Percentiles rank a stretch among this genome's conserved stretches.
phyloP scores from a whole-genome alignment of 768 basidiomycete species.

The Albatrellus ellisii region DNA sequence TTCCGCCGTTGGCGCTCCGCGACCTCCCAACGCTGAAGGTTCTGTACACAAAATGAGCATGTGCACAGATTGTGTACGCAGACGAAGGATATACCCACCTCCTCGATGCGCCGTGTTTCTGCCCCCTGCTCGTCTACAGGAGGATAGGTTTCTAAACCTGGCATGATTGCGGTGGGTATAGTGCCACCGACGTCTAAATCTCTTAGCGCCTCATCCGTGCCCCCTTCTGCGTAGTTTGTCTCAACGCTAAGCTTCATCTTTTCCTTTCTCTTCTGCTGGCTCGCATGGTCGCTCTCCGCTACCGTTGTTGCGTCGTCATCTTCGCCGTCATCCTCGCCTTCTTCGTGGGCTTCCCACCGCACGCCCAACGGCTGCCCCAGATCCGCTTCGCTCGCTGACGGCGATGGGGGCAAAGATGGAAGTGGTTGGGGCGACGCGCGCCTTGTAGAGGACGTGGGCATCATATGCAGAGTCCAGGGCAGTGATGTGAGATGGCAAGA shows the following conservation, averaged over 20 bases:
- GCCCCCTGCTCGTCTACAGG: constrained; percentile 52
- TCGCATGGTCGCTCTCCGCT: not conserved
- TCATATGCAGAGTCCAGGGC: too few species aligned
- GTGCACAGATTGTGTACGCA: too few species aligned
- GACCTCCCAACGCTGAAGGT: constrained; percentile 63
- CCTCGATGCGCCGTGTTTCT: constrained; percentile 58
- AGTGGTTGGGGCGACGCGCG: not conserved
- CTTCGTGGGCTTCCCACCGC: not conserved
- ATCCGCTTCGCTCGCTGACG: not conserved
- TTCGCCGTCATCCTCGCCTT: not conserved
- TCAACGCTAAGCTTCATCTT: not conserved
- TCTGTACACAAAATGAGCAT: constrained; percentile 29
- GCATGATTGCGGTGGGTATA: not conserved
- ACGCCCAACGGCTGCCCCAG: not conserved
- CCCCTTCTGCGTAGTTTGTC: constrained; percentile 1
- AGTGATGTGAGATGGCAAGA: too few species aligned
- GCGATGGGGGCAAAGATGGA: not conserved
- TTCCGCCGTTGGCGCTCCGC: constrained; percentile 68
- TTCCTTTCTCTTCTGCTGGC: constrained; percentile 10
- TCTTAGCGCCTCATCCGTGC: constrained; percentile 1
- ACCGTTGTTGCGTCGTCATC: not conserved
- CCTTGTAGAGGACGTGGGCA: not conserved
- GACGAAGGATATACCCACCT: constrained; percentile 37
- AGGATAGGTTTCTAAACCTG: constrained; percentile 34
- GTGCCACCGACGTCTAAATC: not conserved